A percentile compares a stretch with the other conserved stretches of the same genome.
These are phyloP conservation scores for Podospora fimiseda DNA, from an alignment of 495 filamentous ascomycete species.

Conservation along the genomic window DNA sequence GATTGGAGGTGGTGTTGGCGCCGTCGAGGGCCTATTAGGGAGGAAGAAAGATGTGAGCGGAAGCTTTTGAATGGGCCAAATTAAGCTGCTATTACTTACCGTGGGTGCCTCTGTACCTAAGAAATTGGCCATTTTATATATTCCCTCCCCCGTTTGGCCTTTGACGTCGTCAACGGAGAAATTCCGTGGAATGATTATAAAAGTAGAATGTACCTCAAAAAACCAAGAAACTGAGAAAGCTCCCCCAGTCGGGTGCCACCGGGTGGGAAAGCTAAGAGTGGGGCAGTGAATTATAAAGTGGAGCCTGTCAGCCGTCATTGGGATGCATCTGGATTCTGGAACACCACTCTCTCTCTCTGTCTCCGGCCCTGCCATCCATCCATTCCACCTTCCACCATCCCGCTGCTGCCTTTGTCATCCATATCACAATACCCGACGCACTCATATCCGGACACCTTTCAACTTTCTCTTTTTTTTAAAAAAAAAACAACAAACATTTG, in stretches of 20 bases:
- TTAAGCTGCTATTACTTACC: neutral
- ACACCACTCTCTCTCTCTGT: too few relatives aligned
- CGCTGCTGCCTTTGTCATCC: neutral
- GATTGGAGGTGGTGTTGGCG: neutral
- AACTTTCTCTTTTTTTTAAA: too few relatives aligned
- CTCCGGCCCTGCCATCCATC: neutral
- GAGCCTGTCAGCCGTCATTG: neutral
- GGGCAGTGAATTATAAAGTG: too few relatives aligned
- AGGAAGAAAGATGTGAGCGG: neutral
- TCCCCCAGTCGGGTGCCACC: conserved; percentile 3
- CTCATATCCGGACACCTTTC: too few relatives aligned
- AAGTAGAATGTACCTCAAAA: too few relatives aligned
- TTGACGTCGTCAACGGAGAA: neutral
- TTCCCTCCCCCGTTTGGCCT: neutral
- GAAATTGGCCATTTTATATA: neutral
- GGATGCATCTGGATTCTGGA: neutral
- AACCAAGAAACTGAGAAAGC: too few relatives aligned
- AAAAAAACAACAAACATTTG: too few relatives aligned
- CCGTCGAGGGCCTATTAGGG: neutral
- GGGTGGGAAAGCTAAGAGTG: too few relatives aligned
- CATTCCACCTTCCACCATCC: neutral
- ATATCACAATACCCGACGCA: too few relatives aligned
- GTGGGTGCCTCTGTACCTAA: neutral
- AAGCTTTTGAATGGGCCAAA: neutral
- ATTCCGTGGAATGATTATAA: too few relatives aligned